Evolutionary conservation across 345 rosid species (phyloP).

Genomic region (Pistacia atlantica): DNA sequence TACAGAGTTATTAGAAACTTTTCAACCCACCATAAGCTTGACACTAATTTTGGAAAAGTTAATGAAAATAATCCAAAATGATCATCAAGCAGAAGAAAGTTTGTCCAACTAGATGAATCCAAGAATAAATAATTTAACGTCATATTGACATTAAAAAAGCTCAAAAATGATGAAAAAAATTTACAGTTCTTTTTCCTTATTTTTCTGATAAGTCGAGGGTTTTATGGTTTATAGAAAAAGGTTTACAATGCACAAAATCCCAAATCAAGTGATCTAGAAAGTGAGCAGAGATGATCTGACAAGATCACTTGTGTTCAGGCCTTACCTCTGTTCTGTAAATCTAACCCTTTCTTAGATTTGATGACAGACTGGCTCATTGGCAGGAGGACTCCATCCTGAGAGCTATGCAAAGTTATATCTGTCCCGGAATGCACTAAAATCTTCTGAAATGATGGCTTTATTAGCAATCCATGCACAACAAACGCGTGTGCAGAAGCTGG

Average conservation of each 20-base stretch:
- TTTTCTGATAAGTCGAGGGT: background rate
- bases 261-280: background rate
- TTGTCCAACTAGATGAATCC: background rate
- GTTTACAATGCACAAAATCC: background rate
- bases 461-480: slow-evolving; percentile 73
- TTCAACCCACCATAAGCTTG: background rate
- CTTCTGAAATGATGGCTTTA: slow-evolving; percentile 88
- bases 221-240: background rate
- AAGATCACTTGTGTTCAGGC: slow-evolving; percentile 9
- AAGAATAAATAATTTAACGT: background rate
- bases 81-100: background rate
- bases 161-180: background rate
- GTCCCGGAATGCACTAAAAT: slow-evolving; percentile 62
- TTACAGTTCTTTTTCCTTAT: background rate
- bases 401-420: slow-evolving; percentile 57
- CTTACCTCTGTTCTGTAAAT: slow-evolving; percentile 59
- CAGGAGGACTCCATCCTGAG: slow-evolving; percentile 76
- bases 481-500: slow-evolving; percentile 57
- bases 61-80: background rate
- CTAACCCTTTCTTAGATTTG: slow-evolving; percentile 55
- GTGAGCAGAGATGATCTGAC: background rate
- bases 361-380: slow-evolving; percentile 52
- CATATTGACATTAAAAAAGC: background rate
- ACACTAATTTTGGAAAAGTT: background rate
- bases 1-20: background rate